Base-by-base conservation (phyloP, 257 asterid genomes). In the Penstemon newberryi region DNA sequence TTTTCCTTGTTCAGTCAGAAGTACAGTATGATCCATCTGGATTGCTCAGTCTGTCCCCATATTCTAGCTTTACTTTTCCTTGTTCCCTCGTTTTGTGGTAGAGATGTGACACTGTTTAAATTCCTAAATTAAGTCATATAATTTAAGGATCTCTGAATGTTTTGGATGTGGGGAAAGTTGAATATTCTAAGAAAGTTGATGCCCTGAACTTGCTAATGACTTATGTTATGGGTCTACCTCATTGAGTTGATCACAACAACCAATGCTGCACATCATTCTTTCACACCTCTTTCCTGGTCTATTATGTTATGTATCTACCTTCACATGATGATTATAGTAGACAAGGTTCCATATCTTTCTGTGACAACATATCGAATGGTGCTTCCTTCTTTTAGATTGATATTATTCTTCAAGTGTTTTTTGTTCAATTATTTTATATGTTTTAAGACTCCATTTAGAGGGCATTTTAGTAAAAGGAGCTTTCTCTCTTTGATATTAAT, bases 141-240 rank as follows among this genome's bases (percentile, higher is more conserved):
- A 52, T 54, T n/a, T 33, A 46, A 6, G 47, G 51, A 60, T 61
- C 52, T 40, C 47, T 5, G 38, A 19, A 45, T 15, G 6, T 40
- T 45, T 70, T 65, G 36, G 62, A 57, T 50, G 54, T 42, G 46
- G 11, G 5, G 10, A 10, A 70, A n/a, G 45, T 41, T 9, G 39
- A 8, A 8, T 5, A 38, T 41, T 64, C 3, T 54, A 19, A 18
- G 33, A 42, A 70, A 7, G 25, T 45, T 19, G 57, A 9, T 65
- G 45, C 38, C 66, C 42, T 39, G 55, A 63, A 74, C 10, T 44
- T 70, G 65, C 65, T 38, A 41, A 45, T 38, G 55, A 47, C 57
- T 50, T 12, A 55, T 25, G 63, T 5, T 38, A n/a, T 43, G 33
- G 1, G 33, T 0, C 33, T 2, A 25, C 33, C 33, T 25, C 33